These are phyloP conservation scores for Vachellia collinsii DNA, from an alignment of 306 rosid species.

Conservation along the genomic window DNA sequence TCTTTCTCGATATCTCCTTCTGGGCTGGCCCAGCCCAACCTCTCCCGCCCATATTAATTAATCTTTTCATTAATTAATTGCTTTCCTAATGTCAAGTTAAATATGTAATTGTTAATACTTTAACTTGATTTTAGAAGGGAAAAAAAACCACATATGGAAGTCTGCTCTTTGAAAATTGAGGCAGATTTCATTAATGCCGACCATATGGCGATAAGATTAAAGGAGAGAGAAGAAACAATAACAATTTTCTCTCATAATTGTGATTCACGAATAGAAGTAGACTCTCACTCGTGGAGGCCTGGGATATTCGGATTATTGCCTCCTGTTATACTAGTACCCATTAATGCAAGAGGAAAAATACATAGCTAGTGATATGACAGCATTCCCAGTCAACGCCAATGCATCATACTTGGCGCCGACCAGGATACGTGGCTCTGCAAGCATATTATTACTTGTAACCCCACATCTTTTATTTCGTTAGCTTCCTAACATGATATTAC, in stretches of 20 bases:
- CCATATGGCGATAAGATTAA: not conserved
- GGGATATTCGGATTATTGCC: not conserved
- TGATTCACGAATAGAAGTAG: not conserved
- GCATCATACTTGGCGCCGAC: too few species aligned
- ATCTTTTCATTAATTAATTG: too few species aligned
- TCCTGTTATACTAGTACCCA: too few species aligned
- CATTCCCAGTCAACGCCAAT: not conserved
- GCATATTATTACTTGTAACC: too few species aligned
- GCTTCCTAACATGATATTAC: too few species aligned
- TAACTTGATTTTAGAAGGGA: too few species aligned
- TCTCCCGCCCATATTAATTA: not conserved
- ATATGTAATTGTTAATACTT: too few species aligned
- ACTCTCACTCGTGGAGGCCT: not conserved
- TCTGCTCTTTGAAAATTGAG: not conserved
- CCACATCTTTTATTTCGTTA: too few species aligned
- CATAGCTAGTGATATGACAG: too few species aligned
- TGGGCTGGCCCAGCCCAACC: not conserved
- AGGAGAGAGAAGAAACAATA: not conserved
- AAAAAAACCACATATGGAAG: not conserved
- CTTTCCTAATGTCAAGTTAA: too few species aligned
- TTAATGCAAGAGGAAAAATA: too few species aligned
- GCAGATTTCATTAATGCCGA: not conserved
- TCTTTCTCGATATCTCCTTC: not conserved
- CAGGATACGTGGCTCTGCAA: not conserved
- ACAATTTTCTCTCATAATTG: too few species aligned